phyloP scores from a whole-genome alignment of 306 rosid species.

The Mucuna pruriens region DNA sequence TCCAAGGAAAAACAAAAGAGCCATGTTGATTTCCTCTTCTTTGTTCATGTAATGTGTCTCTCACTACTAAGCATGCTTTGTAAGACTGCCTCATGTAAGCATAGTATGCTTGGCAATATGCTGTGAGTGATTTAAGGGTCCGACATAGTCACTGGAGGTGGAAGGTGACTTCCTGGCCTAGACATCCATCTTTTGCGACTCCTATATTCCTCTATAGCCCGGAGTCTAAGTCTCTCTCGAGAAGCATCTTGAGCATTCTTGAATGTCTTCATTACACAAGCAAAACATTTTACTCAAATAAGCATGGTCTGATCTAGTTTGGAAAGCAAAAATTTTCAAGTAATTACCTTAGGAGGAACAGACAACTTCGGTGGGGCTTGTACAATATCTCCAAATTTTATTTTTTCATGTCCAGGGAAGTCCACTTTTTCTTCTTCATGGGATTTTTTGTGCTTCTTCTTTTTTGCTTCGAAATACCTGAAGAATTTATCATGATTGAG shows the following conservation, averaged over 20 bases:
- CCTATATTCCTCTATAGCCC: slow-evolving; percentile 85
- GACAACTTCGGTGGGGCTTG: slow-evolving; percentile 87
- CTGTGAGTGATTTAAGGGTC: slow-evolving; percentile 27
- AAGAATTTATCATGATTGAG: slow-evolving; percentile 28
- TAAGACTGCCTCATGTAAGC: neutral
- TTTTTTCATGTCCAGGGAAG: slow-evolving; percentile 76
- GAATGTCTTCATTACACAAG: slow-evolving; percentile 57
- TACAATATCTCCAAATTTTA: slow-evolving; percentile 89
- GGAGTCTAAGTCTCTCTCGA: slow-evolving; percentile 78
- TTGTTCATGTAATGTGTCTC: neutral
- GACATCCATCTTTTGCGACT: slow-evolving; percentile 80
- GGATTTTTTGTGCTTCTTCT: slow-evolving; percentile 68
- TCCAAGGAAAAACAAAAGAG: neutral
- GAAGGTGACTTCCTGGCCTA: slow-evolving; percentile 80
- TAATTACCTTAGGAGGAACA: slow-evolving; percentile 67
- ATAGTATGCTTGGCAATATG: slow-evolving; percentile 18
- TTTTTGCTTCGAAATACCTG: slow-evolving; percentile 71
- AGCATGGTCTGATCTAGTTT: neutral
- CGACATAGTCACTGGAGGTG: slow-evolving; percentile 38
- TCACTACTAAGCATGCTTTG: neutral
- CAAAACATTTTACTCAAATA: slow-evolving; percentile 17
- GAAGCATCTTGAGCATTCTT: slow-evolving; percentile 72
- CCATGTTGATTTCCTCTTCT: slow-evolving; percentile 1
- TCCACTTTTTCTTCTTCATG: slow-evolving; percentile 51
- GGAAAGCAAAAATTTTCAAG: slow-evolving; percentile 19